Evolutionary conservation across 2,329 filamentous ascomycete species (phyloP).

Genomic region (Aureobasidium sp.): DNA sequence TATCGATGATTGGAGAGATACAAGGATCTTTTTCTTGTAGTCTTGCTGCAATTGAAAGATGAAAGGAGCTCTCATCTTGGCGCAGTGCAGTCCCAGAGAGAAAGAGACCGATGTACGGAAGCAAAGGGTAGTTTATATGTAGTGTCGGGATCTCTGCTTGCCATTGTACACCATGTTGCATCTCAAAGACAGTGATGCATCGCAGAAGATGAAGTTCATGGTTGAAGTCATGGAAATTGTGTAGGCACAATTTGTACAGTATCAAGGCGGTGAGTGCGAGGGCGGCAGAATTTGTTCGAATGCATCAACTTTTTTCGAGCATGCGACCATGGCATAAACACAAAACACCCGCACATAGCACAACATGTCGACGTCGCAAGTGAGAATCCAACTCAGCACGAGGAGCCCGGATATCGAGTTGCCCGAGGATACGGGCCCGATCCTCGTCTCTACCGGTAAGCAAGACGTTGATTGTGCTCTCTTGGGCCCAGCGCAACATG

Average conservation of each 20-base stretch:
- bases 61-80: too few species aligned
- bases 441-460: constrained; percentile 52
- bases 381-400: constrained; percentile 49
- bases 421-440: constrained; percentile 48
- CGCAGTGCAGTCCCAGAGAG: too few species aligned
- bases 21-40: too few species aligned
- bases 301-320: constrained; percentile 15
- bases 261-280: background rate
- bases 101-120: too few species aligned
- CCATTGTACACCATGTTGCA: too few species aligned
- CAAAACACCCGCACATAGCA: constrained; percentile 18
- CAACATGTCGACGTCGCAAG: constrained; percentile 33
- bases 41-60: too few species aligned
- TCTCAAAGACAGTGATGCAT: background rate
- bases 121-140: too few species aligned
- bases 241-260: background rate
- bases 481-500: constrained; percentile 2
- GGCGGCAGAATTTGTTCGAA: background rate
- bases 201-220: background rate
- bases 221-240: background rate
- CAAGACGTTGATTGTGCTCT: background rate
- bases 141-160: too few species aligned
- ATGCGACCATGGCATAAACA: background rate
- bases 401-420: constrained; percentile 48
- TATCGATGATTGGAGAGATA: too few species aligned